phyloP scores from a whole-genome alignment of 2,329 filamentous ascomycete species.

The Atkinsonella hypoxylon region DNA sequence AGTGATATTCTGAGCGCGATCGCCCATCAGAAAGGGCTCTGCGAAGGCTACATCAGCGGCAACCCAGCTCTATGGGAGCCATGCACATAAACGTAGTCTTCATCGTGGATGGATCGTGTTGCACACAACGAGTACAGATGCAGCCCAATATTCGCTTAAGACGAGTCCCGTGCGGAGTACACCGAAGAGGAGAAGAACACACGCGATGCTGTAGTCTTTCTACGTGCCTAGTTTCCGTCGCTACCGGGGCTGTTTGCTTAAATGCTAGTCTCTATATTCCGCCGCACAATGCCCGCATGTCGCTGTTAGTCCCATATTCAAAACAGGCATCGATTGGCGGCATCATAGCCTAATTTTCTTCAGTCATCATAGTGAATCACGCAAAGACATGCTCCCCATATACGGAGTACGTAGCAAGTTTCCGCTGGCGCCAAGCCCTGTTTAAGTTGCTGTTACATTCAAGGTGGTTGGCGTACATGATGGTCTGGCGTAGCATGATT shows the following conservation, averaged over 20 bases:
- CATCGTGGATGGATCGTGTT: too few species aligned
- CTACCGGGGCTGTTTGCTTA: not conserved
- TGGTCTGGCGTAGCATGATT: too few species aligned
- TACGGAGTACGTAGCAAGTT: not conserved
- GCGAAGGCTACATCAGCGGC: too few species aligned
- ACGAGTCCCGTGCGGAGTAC: not conserved
- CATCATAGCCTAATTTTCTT: not conserved
- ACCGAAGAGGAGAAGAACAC: not conserved
- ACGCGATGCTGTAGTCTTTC: not conserved
- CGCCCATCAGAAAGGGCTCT: too few species aligned
- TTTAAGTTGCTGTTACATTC: too few species aligned
- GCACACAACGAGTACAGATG: not conserved
- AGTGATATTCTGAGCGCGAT: too few species aligned
- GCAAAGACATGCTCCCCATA: not conserved
- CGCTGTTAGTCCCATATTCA: not conserved
- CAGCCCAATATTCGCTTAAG: not conserved
- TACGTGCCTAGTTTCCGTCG: not conserved
- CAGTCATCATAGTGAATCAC: constrained; percentile 1
- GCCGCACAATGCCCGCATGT: not conserved
- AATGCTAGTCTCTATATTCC: not conserved
- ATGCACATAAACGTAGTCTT: too few species aligned
- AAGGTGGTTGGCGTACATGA: too few species aligned
- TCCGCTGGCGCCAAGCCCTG: too few species aligned
- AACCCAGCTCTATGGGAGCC: too few species aligned
- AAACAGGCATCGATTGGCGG: not conserved